phyloP scores from a whole-genome alignment of 2,329 filamentous ascomycete genomes.

The Diaporthe ilicicola region DNA sequence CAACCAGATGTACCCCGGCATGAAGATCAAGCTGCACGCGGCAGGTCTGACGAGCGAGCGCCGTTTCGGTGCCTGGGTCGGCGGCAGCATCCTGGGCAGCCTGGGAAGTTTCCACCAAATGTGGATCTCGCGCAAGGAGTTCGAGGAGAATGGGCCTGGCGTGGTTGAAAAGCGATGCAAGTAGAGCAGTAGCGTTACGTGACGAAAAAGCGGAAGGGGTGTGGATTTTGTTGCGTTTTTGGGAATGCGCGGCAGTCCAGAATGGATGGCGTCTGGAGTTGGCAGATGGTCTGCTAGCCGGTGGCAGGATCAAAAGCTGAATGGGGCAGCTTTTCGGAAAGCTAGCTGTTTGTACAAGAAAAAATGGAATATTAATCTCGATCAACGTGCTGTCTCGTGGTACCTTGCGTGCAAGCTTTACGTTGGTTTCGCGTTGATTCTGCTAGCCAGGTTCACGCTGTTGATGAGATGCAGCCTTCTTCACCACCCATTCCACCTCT shows the following conservation, averaged over 20 bases:
- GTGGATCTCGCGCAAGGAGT: slow-evolving; percentile 98
- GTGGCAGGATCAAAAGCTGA: slow-evolving; percentile 21
- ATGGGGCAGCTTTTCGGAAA: slow-evolving; percentile 11
- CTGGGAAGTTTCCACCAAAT: slow-evolving; percentile 98
- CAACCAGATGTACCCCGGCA: slow-evolving; percentile 80
- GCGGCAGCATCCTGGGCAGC: slow-evolving; percentile 93
- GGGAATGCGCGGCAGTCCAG: neutral
- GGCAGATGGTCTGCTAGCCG: slow-evolving; percentile 26
- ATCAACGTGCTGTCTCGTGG: neutral
- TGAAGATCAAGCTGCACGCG: slow-evolving; percentile 87
- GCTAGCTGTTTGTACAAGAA: slow-evolving; percentile 24
- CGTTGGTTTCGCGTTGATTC: too few relatives aligned
- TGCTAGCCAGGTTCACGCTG: too few relatives aligned
- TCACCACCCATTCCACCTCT: slow-evolving; percentile 75
- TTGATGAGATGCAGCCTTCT: too few relatives aligned
- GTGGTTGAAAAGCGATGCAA: slow-evolving; percentile 98
- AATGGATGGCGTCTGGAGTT: slow-evolving; percentile 33
- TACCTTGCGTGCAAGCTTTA: neutral
- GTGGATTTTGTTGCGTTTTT: slow-evolving; percentile 7
- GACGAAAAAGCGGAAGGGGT: neutral
- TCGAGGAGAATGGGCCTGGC: slow-evolving; percentile 89
- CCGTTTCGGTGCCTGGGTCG: slow-evolving; percentile 94
- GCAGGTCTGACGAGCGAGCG: slow-evolving; percentile 87
- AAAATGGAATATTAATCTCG: slow-evolving; percentile 15
- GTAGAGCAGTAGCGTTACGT: slow-evolving; percentile 48